Percentiles rank a stretch among this genome's conserved stretches.
phyloP scores from a whole-genome alignment of 257 asterid species.

The Orobanche coerulescens region DNA sequence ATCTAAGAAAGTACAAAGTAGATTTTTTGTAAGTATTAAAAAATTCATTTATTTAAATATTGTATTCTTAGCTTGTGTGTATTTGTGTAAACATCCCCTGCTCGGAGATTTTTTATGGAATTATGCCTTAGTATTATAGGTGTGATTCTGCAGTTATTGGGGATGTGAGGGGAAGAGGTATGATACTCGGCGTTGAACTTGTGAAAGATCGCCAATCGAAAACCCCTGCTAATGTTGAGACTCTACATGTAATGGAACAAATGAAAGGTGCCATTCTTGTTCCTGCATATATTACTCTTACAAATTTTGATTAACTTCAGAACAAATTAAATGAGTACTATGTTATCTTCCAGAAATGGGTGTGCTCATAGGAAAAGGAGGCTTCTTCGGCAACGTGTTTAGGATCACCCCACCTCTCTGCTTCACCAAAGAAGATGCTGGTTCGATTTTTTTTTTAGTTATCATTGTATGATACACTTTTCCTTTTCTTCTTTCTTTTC shows the following conservation, averaged over 20 bases:
- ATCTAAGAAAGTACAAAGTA: too few species aligned
- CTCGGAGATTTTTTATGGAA: too few species aligned
- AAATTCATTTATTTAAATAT: too few species aligned
- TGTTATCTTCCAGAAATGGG: constrained; percentile 60
- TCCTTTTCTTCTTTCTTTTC: not conserved
- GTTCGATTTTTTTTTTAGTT: constrained; percentile 27
- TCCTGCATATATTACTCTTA: not conserved
- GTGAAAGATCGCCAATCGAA: constrained; percentile 63
- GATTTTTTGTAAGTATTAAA: too few species aligned
- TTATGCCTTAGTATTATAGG: not conserved
- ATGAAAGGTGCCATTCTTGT: constrained; percentile 54
- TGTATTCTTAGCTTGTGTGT: too few species aligned
- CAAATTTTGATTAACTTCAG: not conserved
- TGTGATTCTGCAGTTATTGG: constrained; percentile 51
- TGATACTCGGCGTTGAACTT: constrained; percentile 86
- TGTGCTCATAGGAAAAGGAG: constrained; percentile 84
- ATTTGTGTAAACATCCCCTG: too few species aligned
- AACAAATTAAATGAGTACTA: not conserved
- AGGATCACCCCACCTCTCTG: constrained; percentile 95
- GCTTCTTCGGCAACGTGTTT: constrained; percentile 80
- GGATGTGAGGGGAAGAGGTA: constrained; percentile 92
- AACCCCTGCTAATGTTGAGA: constrained; percentile 80
- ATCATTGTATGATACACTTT: constrained; percentile 27
- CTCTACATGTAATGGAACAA: constrained; percentile 59
- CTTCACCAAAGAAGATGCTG: constrained; percentile 88